Evolutionary conservation across 495 filamentous ascomycete genomes (phyloP).

Genomic region (Neurospora tetrasperma): DNA sequence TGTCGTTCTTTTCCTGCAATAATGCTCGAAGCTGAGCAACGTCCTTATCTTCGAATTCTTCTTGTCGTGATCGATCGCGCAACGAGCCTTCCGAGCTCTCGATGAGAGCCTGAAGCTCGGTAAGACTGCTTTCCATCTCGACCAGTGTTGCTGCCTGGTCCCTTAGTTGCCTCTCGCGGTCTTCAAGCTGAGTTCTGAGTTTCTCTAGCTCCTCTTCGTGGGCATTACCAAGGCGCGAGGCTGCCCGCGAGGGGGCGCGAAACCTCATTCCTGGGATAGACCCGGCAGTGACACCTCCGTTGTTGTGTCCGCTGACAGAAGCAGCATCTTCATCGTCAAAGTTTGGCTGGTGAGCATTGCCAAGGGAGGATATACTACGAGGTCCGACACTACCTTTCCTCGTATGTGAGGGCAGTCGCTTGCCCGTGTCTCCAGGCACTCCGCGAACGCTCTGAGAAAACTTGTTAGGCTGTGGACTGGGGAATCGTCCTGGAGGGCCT

Average conservation of each 20-base stretch:
- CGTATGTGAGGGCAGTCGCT: slow-evolving; percentile 31
- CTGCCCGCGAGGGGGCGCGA: slow-evolving; percentile 21
- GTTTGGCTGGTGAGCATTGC: slow-evolving; percentile 27
- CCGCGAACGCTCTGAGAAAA: slow-evolving; percentile 55
- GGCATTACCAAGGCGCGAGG: slow-evolving; percentile 11
- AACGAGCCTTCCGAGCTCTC: slow-evolving; percentile 36
- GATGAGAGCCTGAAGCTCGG: slow-evolving; percentile 63
- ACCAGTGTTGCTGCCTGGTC: slow-evolving; percentile 72
- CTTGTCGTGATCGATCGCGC: slow-evolving; percentile 23
- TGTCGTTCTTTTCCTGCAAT: slow-evolving; percentile 92
- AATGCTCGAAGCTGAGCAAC: slow-evolving; percentile 65
- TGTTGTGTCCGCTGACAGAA: slow-evolving; percentile 9
- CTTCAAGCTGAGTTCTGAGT: slow-evolving; percentile 60
- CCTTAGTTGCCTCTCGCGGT: slow-evolving; percentile 75
- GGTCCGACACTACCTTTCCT: slow-evolving; percentile 42
- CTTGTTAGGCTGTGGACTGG: slow-evolving; percentile 58
- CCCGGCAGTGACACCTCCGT: neutral
- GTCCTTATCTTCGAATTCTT: slow-evolving; percentile 69
- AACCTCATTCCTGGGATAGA: neutral
- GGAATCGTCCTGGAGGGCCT: slow-evolving; percentile 39
- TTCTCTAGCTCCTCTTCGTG: slow-evolving; percentile 58
- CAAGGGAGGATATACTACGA: slow-evolving; percentile 44
- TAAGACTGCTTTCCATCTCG: slow-evolving; percentile 75
- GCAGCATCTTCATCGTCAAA: slow-evolving; percentile 48
- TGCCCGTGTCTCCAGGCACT: slow-evolving; percentile 46